phyloP scores from a whole-genome alignment of 306 rosid species.

The Delonix regia region DNA sequence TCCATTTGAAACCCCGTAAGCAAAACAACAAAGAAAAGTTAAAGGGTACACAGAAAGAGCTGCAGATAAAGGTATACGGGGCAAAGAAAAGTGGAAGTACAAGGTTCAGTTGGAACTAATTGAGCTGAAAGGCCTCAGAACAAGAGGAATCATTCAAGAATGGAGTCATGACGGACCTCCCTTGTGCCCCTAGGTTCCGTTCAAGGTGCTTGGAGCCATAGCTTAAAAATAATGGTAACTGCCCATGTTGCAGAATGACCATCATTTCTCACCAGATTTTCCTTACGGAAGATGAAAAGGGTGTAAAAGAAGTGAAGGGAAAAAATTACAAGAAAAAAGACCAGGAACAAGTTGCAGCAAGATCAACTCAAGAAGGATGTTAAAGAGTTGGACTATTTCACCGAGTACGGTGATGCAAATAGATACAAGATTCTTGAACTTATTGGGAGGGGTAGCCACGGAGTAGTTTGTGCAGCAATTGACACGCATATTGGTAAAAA shows the following conservation, averaged over 20 bases:
- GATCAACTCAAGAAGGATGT: constrained; percentile 73
- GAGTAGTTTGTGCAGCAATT: constrained; percentile 93
- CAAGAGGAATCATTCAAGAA: constrained; percentile 58
- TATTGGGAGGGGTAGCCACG: constrained; percentile 95
- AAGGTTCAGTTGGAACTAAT: constrained; percentile 57
- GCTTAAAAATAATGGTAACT: constrained; percentile 52
- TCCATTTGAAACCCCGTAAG: not conserved
- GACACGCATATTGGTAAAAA: constrained; percentile 85
- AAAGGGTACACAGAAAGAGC: constrained; percentile 34
- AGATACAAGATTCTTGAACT: constrained; percentile 89
- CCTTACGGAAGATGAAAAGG: constrained; percentile 24
- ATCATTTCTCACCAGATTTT: not conserved
- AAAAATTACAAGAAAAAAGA: not conserved
- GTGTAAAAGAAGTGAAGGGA: not conserved
- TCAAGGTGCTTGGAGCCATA: constrained; percentile 61
- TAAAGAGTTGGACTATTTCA: constrained; percentile 78
- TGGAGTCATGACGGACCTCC: constrained; percentile 54
- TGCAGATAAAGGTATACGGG: constrained; percentile 37
- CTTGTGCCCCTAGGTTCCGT: constrained; percentile 71
- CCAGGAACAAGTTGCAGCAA: constrained; percentile 59
- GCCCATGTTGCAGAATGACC: constrained; percentile 67
- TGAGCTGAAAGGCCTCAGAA: constrained; percentile 56
- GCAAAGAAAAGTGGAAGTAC: constrained; percentile 44
- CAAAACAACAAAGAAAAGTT: constrained; percentile 11
- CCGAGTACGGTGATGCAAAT: constrained; percentile 91